These are phyloP conservation scores for Hypoxylon crocopeplum DNA, from an alignment of 495 filamentous ascomycete species.

Conservation along the genomic window DNA sequence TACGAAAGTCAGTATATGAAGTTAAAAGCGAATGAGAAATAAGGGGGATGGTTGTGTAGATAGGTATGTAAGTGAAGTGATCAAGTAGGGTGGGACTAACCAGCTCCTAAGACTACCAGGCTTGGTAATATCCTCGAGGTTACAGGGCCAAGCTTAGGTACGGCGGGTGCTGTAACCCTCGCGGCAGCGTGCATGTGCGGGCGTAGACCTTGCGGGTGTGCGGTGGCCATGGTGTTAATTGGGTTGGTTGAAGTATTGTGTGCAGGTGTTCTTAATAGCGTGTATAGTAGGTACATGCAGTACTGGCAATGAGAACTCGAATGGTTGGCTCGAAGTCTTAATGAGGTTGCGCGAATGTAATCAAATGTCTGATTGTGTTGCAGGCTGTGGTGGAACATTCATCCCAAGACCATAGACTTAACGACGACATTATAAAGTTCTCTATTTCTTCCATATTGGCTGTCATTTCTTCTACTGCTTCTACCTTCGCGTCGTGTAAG, in stretches of 20 bases:
- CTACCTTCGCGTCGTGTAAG: slow-evolving; percentile 25
- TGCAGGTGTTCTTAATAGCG: slow-evolving; percentile 16
- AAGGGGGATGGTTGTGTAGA: neutral
- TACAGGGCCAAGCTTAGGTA: slow-evolving; percentile 30
- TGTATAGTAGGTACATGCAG: slow-evolving; percentile 37
- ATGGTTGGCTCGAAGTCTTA: slow-evolving; percentile 5
- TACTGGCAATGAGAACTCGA: slow-evolving; percentile 1
- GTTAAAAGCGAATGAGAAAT: neutral
- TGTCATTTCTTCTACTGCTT: slow-evolving; percentile 1
- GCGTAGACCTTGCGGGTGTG: slow-evolving; percentile 33
- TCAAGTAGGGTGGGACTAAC: slow-evolving; percentile 21
- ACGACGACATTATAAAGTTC: slow-evolving; percentile 33
- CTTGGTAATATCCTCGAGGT: slow-evolving; percentile 36
- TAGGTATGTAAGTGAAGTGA: neutral
- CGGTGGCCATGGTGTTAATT: slow-evolving; percentile 26
- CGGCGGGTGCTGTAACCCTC: slow-evolving; percentile 11
- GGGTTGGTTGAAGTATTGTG: slow-evolving; percentile 6
- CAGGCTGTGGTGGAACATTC: slow-evolving; percentile 31
- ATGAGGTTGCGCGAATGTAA: neutral
- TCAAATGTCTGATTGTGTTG: slow-evolving; percentile 24
- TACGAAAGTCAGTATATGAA: slow-evolving; percentile 13
- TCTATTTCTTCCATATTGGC: slow-evolving; percentile 9
- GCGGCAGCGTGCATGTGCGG: slow-evolving; percentile 36
- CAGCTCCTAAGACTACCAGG: slow-evolving; percentile 38
- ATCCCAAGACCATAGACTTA: slow-evolving; percentile 16